Evolutionary conservation across 2,329 filamentous ascomycete species (phyloP).

Genomic region (Ophiocordyceps polyrhachis-furcata): DNA sequence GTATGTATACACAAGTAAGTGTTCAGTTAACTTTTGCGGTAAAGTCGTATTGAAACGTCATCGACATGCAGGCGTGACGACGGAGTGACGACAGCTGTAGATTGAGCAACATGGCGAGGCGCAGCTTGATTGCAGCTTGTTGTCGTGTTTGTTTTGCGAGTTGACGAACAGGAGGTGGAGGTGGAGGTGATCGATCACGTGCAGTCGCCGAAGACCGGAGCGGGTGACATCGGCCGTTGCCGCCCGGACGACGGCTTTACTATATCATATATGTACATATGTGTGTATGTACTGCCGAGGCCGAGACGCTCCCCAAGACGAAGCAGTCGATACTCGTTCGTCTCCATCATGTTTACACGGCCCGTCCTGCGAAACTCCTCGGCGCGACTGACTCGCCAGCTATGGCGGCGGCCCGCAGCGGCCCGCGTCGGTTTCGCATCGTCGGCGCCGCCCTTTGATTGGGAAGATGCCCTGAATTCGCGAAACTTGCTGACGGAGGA

Average conservation of each 20-base stretch:
- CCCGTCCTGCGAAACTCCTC: background rate
- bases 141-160: too few species aligned
- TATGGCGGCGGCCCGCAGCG: constrained; percentile 9
- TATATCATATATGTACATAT: background rate
- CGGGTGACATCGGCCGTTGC: background rate
- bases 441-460: constrained; percentile 44
- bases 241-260: background rate
- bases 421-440: constrained; percentile 14
- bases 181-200: background rate
- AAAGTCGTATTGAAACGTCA: too few species aligned
- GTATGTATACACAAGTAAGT: too few species aligned
- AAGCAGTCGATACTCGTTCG: background rate
- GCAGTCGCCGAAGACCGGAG: background rate
- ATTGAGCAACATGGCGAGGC: too few species aligned
- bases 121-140: too few species aligned
- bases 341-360: background rate
- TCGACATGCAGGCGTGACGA: too few species aligned
- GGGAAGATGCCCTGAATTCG: constrained; percentile 71
- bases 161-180: background rate
- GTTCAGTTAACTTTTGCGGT: too few species aligned
- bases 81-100: too few species aligned
- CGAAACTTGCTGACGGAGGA: constrained; percentile 72
- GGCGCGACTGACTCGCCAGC: constrained; percentile 4
- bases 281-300: too few species aligned
- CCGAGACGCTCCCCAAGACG: background rate